phyloP scores from a whole-genome alignment of 441 rosid species.

The Populus hybrid region DNA sequence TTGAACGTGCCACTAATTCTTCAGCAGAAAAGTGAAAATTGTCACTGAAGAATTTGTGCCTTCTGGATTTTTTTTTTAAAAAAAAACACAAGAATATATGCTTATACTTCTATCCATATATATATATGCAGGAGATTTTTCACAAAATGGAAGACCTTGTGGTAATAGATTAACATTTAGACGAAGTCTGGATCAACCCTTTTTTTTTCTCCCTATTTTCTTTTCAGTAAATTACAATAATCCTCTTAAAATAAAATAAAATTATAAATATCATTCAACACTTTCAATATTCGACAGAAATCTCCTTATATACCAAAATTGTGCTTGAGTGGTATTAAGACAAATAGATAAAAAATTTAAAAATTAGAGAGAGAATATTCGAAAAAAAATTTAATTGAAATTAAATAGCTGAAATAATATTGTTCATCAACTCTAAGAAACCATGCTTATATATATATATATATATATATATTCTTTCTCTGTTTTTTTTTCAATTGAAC shows the following conservation, averaged over 20 bases:
- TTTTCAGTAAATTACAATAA: too few species aligned
- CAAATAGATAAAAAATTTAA: too few species aligned
- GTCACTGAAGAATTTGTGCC: too few species aligned
- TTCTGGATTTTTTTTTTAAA: too few species aligned
- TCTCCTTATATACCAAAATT: not conserved
- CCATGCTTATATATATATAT: too few species aligned
- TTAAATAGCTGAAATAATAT: not conserved
- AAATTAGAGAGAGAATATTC: not conserved
- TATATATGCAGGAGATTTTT: too few species aligned
- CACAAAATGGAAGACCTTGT: not conserved
- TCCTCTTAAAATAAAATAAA: not conserved
- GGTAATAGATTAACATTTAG: not conserved
- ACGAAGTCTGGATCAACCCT: not conserved
- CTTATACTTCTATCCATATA: too few species aligned
- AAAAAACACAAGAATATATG: not conserved
- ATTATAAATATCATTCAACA: too few species aligned
- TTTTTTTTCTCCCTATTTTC: not conserved
- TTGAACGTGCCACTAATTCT: not conserved
- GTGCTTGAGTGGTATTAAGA: not conserved
- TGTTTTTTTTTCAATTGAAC: too few species aligned
- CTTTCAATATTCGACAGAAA: not conserved
- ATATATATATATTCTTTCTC: too few species aligned
- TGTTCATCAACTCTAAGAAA: too few species aligned
- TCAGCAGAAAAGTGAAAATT: not conserved
- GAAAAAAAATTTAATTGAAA: not conserved